Percentiles rank a stretch among this genome's conserved stretches.
Evolutionary conservation across 768 basidiomycete genomes (phyloP).

Genomic region (Erythrobasidium yunnanense): DNA sequence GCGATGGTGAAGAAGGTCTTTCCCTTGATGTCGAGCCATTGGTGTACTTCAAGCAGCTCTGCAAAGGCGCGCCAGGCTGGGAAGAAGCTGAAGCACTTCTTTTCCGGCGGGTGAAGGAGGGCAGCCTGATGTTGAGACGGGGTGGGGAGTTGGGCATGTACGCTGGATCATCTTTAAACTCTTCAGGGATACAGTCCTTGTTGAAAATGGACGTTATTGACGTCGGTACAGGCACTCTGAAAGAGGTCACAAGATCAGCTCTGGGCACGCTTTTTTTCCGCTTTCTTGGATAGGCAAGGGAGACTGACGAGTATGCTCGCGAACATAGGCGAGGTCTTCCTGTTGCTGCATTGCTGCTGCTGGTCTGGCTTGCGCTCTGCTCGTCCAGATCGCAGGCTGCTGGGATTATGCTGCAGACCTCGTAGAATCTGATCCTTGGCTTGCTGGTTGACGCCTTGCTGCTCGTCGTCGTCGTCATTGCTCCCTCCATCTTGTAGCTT

Average conservation of each 20-base stretch:
- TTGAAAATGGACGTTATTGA: conserved; percentile 8
- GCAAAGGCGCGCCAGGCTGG: not conserved
- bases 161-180: conserved; percentile 4
- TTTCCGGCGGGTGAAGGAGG: not conserved
- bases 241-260: not conserved
- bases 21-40: no score
- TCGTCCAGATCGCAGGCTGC: not conserved
- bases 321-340: conserved; percentile 3
- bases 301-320: conserved; percentile 16
- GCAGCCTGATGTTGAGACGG: conserved; percentile 5
- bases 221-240: conserved; percentile 1
- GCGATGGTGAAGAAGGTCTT: no score
- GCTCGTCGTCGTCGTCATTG: not conserved
- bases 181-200: not conserved
- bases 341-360: not conserved
- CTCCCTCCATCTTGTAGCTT: no score
- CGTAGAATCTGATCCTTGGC: conserved; percentile 9
- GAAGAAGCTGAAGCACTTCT: not conserved
- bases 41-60: not conserved
- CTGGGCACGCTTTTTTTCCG: not conserved
- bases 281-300: not conserved
- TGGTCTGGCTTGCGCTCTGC: not conserved
- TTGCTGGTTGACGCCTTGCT: not conserved
- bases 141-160: conserved; percentile 14
- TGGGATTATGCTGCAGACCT: conserved; percentile 1